phyloP scores from a whole-genome alignment of 2,329 filamentous ascomycete species.

The Acephala macrosclerotiorum region DNA sequence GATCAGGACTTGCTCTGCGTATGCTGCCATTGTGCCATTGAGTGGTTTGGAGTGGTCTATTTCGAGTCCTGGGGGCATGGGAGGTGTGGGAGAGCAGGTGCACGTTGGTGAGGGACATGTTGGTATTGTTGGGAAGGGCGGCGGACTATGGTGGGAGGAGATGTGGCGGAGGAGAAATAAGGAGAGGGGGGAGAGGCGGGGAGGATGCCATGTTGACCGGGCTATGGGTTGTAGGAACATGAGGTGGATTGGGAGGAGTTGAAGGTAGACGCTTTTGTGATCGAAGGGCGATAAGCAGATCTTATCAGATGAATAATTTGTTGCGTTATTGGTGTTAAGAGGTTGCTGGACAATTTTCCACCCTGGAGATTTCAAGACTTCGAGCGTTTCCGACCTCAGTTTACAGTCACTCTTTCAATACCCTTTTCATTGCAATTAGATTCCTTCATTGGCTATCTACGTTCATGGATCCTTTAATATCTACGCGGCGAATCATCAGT shows the following conservation, averaged over 20 bases:
- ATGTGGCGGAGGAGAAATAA: background rate
- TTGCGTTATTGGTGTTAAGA: background rate
- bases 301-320: slow-evolving; percentile 10
- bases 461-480: background rate
- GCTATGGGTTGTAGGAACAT: slow-evolving; percentile 35
- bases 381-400: background rate
- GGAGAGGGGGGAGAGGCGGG: background rate
- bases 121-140: slow-evolving; percentile 39
- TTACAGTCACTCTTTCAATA: background rate
- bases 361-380: background rate
- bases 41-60: slow-evolving; percentile 77
- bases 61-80: slow-evolving; percentile 70
- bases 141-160: slow-evolving; percentile 21
- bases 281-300: background rate
- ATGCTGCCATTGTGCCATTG: slow-evolving; percentile 78
- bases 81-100: slow-evolving; percentile 71
- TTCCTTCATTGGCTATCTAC: background rate
- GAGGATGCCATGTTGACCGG: slow-evolving; percentile 30
- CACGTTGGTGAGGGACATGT: slow-evolving; percentile 80
- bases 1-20: slow-evolving; percentile 83
- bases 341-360: background rate
- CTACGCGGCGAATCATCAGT: background rate
- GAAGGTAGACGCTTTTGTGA: background rate
- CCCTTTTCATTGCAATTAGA: no score
- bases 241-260: slow-evolving; percentile 5